A percentile compares a stretch with the other conserved stretches of the same genome.
Evolutionary conservation across 768 basidiomycete species (phyloP).

Genomic region (Rhizopogon salebrosus): DNA sequence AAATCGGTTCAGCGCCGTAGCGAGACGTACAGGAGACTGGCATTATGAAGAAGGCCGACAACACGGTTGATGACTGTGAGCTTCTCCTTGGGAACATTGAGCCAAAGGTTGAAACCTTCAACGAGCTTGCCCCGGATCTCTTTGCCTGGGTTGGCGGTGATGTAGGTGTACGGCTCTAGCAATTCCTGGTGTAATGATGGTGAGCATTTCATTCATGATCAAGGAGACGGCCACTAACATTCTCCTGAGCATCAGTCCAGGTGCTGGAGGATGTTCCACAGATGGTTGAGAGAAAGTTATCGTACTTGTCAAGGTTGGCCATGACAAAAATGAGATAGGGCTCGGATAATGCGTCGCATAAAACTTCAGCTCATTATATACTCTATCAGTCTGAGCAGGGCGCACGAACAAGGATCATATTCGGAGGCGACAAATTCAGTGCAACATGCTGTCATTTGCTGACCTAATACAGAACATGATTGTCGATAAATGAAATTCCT

Average conservation of each 20-base stretch:
- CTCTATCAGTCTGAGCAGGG: background rate
- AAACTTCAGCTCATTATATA: background rate
- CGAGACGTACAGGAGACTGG: slow-evolving; percentile 73
- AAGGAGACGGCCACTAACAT: slow-evolving; percentile 6
- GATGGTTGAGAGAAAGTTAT: slow-evolving; percentile 33
- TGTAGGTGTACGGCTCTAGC: slow-evolving; percentile 86
- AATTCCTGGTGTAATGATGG: slow-evolving; percentile 34
- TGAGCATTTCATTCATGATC: background rate
- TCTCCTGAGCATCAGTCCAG: slow-evolving; percentile 18
- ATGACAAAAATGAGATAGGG: background rate
- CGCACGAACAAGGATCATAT: background rate
- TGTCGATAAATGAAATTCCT: too few species aligned
- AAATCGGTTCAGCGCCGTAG: background rate
- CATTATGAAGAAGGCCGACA: slow-evolving; percentile 90
- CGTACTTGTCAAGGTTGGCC: slow-evolving; percentile 27
- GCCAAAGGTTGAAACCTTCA: slow-evolving; percentile 89
- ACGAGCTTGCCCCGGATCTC: slow-evolving; percentile 85
- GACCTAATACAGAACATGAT: too few species aligned
- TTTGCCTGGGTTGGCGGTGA: slow-evolving; percentile 83
- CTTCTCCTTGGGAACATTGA: slow-evolving; percentile 73
- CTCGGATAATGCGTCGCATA: background rate
- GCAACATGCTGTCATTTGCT: background rate
- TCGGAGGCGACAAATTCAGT: slow-evolving; percentile 1
- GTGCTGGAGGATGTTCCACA: slow-evolving; percentile 21
- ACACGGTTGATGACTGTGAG: slow-evolving; percentile 70